Conservation (phyloP, 331 rosid species). For the Rhamnella rubrinervis region DNA sequence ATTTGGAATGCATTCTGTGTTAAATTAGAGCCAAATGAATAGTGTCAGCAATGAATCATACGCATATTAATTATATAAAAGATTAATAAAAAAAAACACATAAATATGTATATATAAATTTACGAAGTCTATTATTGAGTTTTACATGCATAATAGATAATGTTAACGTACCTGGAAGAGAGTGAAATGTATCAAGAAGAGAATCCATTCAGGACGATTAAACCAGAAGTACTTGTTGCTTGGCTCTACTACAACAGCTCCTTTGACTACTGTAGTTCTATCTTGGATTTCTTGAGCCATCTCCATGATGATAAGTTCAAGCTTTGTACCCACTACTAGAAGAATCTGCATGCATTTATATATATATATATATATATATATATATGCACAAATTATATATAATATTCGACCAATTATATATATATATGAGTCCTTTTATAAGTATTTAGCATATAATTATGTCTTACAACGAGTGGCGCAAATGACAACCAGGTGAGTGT, state of each 20-base stretch:
- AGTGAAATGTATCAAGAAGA: constrained; percentile 62
- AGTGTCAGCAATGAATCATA: neutral
- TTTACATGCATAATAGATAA: neutral
- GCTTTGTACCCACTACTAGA: constrained; percentile 59
- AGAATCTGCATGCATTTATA: constrained; percentile 39
- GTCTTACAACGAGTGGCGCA: constrained; percentile 53
- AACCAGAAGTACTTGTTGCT: constrained; percentile 71
- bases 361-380: no score
- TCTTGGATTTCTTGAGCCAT: constrained; percentile 80
- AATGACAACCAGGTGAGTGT: constrained; percentile 52
- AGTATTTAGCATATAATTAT: no score
- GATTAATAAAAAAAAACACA: no score
- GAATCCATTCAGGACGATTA: constrained; percentile 59
- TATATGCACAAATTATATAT: no score
- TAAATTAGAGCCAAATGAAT: neutral
- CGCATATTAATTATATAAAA: neutral
- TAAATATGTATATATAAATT: neutral
- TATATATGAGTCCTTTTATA: no score
- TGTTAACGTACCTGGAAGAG: constrained; percentile 39
- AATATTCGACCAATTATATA: no score
- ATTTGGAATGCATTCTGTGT: constrained; percentile 64
- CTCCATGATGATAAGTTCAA: constrained; percentile 60
- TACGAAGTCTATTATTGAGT: neutral
- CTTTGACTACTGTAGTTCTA: constrained; percentile 53
- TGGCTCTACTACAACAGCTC: constrained; percentile 66